A percentile compares a stretch with the other conserved stretches of the same genome.
Evolutionary conservation across 345 rosid genomes (phyloP).

Genomic region (Crucihimalaya himalaica): DNA sequence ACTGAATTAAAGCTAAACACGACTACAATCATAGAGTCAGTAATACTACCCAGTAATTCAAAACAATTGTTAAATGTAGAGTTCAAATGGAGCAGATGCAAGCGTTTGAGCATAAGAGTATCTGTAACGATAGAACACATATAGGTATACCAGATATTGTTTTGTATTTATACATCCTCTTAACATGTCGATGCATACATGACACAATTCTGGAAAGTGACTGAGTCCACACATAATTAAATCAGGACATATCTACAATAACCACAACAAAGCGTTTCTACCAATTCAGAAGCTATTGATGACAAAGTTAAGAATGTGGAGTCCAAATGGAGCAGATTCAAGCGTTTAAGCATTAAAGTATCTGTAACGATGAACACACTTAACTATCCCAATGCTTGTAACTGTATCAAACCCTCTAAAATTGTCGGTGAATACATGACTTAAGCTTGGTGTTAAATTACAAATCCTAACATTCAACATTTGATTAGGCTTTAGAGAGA

Average conservation of each 20-base stretch:
- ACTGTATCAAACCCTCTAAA: constrained; percentile 45
- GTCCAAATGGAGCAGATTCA: constrained; percentile 69
- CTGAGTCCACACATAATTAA: neutral
- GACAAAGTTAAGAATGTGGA: constrained; percentile 23
- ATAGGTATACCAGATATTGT: constrained; percentile 55
- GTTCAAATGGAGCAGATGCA: constrained; percentile 76
- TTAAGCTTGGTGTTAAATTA: neutral
- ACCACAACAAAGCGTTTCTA: neutral
- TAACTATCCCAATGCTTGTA: constrained; percentile 53
- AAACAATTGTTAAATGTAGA: constrained; percentile 32
- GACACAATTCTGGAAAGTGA: constrained; percentile 55
- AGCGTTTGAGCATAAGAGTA: constrained; percentile 33
- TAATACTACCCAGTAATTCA: neutral
- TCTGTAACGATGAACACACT: constrained; percentile 58
- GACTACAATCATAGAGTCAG: neutral
- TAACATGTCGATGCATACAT: constrained; percentile 42
- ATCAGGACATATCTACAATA: neutral
- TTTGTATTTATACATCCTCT: constrained; percentile 47
- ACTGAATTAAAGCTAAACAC: too few species aligned
- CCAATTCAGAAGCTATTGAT: neutral
- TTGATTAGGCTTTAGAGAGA: too few species aligned
- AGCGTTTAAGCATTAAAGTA: constrained; percentile 32
- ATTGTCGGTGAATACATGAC: constrained; percentile 52
- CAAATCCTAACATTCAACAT: neutral
- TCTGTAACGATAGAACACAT: constrained; percentile 60